Conservation (phyloP, 371 early-diverging fungal species). For the Zancudomyces culisetae region DNA sequence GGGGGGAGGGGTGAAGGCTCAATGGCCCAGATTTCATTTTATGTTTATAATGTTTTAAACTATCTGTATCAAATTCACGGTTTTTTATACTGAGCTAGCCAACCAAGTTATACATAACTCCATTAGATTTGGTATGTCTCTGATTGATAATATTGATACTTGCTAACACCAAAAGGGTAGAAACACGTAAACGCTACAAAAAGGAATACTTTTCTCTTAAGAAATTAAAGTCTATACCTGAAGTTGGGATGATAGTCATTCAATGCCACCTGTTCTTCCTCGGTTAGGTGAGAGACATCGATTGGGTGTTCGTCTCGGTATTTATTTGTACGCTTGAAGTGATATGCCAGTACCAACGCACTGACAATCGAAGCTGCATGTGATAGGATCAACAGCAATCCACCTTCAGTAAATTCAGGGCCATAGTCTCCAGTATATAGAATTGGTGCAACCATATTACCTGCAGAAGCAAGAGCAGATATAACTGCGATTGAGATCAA, state of each 20-base stretch:
- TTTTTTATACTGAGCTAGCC: no score
- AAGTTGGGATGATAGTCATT: constrained; percentile 2
- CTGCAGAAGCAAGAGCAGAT: not conserved
- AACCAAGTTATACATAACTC: no score
- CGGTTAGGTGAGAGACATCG: constrained; percentile 3
- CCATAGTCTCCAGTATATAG: not conserved
- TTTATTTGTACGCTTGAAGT: not conserved
- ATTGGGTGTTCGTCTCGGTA: not conserved
- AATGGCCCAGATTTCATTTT: no score
- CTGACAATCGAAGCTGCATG: not conserved
- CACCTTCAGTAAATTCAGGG: not conserved
- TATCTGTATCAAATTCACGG: no score
- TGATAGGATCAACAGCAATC: not conserved
- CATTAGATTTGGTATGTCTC: no score
- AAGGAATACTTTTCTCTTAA: no score
- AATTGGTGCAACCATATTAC: not conserved
- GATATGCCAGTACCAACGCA: not conserved
- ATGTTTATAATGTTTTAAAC: no score
- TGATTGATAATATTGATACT: no score
- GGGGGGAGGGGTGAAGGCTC: no score
- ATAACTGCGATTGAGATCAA: not conserved
- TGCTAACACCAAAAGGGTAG: no score
- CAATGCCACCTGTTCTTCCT: not conserved
- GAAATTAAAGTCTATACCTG: constrained; percentile 3
- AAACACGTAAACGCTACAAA: no score